phyloP scores from a whole-genome alignment of 129 eudicot species.

The Artemisia tridentata region DNA sequence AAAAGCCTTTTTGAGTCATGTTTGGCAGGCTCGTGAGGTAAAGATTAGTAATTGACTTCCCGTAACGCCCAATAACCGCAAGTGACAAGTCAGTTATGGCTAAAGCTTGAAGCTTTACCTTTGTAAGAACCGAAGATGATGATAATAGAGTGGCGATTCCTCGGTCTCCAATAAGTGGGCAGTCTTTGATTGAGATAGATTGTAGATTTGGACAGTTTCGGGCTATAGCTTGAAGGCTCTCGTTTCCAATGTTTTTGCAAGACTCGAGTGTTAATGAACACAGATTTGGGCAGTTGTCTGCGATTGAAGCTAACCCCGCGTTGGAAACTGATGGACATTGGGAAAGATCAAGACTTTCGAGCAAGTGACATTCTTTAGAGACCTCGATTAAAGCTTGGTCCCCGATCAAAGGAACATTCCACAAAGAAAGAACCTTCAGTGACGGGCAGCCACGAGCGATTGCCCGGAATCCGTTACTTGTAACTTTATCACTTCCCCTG shows the following conservation, averaged over 20 bases:
- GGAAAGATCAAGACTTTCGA: constrained; percentile 81
- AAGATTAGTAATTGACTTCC: constrained; percentile 69
- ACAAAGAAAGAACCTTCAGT: constrained; percentile 61
- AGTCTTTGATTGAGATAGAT: constrained; percentile 63
- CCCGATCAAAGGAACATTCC: constrained; percentile 61
- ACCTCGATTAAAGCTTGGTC: constrained; percentile 63
- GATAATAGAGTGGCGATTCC: constrained; percentile 71
- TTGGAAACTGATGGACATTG: constrained; percentile 66
- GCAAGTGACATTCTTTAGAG: constrained; percentile 62
- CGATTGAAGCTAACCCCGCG: constrained; percentile 70
- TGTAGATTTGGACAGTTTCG: constrained; percentile 62
- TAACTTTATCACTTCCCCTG: constrained; percentile 67
- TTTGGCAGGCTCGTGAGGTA: constrained; percentile 49
- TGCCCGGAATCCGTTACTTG: constrained; percentile 62
- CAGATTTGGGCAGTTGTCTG: constrained; percentile 57
- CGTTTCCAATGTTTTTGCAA: constrained; percentile 63
- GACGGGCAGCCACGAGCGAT: constrained; percentile 84
- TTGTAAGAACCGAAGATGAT: constrained; percentile 45
- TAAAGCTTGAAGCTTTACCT: constrained; percentile 62
- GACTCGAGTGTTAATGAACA: constrained; percentile 61
- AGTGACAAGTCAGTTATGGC: constrained; percentile 73
- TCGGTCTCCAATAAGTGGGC: constrained; percentile 69
- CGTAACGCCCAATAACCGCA: constrained; percentile 79
- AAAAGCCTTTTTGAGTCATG: constrained; percentile 75
- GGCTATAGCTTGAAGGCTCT: constrained; percentile 63